Percentiles rank a stretch among this genome's conserved stretches.
These are phyloP conservation scores for Ceratobasidium theobromae DNA, from an alignment of 1,284 basidiomycete species.

Conservation along the genomic window DNA sequence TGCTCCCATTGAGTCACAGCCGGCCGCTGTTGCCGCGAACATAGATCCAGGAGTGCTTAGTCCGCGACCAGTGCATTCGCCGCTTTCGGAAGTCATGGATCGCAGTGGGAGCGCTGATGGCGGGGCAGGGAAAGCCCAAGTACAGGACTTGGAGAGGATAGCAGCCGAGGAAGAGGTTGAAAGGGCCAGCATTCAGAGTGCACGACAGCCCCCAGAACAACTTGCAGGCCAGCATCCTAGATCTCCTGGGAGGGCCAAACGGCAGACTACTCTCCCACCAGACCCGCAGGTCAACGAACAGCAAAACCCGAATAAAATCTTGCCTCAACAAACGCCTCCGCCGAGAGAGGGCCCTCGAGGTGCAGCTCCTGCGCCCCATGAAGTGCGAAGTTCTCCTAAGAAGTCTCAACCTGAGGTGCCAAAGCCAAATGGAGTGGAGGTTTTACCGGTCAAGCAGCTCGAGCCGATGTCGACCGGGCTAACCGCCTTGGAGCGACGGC, in stretches of 20 bases:
- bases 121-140: slow-evolving; percentile 18
- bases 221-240: not conserved
- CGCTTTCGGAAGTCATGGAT: slow-evolving; percentile 20
- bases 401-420: no score
- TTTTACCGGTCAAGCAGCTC: not conserved
- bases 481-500: slow-evolving; percentile 10
- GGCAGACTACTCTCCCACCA: not conserved
- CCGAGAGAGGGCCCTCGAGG: not conserved
- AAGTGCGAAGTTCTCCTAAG: not conserved
- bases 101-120: not conserved
- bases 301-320: not conserved
- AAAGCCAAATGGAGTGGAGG: not conserved
- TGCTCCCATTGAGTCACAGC: slow-evolving; percentile 1
- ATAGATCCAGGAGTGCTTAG: slow-evolving; percentile 28
- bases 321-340: not conserved
- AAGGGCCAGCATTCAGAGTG: not conserved
- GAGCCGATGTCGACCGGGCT: slow-evolving; percentile 11
- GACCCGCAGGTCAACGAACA: not conserved
- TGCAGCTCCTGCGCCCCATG: not conserved
- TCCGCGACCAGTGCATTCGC: slow-evolving; percentile 13
- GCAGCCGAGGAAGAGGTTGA: not conserved
- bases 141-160: not conserved
- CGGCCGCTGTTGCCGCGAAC: slow-evolving; percentile 31
- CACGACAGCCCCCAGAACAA: not conserved
- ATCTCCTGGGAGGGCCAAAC: not conserved